Conservation (phyloP, 495 filamentous ascomycete genomes). For the Hypoxylon subgilvum region DNA sequence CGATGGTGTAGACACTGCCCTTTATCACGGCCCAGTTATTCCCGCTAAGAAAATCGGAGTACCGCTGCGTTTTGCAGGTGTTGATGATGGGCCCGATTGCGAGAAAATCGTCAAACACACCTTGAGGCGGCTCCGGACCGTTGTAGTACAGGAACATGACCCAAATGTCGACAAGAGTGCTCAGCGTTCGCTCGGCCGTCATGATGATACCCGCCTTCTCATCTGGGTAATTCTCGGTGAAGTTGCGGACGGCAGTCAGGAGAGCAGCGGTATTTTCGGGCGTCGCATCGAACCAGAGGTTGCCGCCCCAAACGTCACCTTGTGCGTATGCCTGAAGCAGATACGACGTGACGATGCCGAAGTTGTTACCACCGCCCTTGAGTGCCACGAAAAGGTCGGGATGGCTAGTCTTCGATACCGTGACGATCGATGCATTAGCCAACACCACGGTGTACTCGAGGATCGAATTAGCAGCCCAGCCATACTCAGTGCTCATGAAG, state of each 20-base stretch:
- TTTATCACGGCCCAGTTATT: slow-evolving; percentile 49
- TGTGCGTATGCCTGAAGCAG: slow-evolving; percentile 55
- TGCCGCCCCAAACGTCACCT: slow-evolving; percentile 61
- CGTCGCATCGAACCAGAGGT: slow-evolving; percentile 53
- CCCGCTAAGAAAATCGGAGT: slow-evolving; percentile 55
- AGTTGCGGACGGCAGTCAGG: slow-evolving; percentile 58
- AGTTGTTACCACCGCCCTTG: slow-evolving; percentile 58
- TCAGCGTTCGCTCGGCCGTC: slow-evolving; percentile 56
- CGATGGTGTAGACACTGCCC: slow-evolving; percentile 60
- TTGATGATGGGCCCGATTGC: slow-evolving; percentile 55
- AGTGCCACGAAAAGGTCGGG: slow-evolving; percentile 52
- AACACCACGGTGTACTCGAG: slow-evolving; percentile 63
- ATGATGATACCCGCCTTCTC: slow-evolving; percentile 61
- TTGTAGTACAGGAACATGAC: slow-evolving; percentile 70
- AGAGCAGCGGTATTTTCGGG: slow-evolving; percentile 49
- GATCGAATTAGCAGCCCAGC: slow-evolving; percentile 62
- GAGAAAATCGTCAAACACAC: slow-evolving; percentile 63
- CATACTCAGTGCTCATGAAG: slow-evolving; percentile 62
- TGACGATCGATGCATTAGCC: slow-evolving; percentile 59
- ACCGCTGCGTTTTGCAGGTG: slow-evolving; percentile 58
- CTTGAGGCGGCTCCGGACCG: slow-evolving; percentile 59
- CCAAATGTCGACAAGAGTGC: slow-evolving; percentile 58
- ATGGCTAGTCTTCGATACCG: slow-evolving; percentile 49
- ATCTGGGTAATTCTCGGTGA: slow-evolving; percentile 57
- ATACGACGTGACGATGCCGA: slow-evolving; percentile 59